These are phyloP conservation scores for Fusarium sambucinum DNA, from an alignment of 2,329 filamentous ascomycete species.

Conservation along the genomic window DNA sequence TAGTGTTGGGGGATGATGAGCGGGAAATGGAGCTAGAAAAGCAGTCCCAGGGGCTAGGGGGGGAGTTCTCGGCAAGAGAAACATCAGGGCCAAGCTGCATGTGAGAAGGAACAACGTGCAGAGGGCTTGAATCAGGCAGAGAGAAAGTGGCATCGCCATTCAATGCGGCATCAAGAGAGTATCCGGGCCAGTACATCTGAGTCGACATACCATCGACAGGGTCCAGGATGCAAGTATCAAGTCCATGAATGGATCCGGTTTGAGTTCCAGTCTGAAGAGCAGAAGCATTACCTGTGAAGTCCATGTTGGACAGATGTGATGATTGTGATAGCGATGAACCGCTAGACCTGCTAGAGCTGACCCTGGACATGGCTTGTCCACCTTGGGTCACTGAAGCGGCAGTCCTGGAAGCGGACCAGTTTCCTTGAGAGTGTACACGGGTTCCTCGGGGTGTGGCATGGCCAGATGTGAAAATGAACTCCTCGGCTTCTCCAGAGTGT, in stretches of 20 bases:
- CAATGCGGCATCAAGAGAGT: constrained; percentile 61
- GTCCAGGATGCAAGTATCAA: constrained; percentile 66
- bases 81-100: constrained; percentile 67
- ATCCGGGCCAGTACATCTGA: constrained; percentile 64
- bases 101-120: constrained; percentile 69
- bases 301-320: constrained; percentile 64
- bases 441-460: constrained; percentile 66
- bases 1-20: constrained; percentile 62
- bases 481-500: constrained; percentile 66
- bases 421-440: constrained; percentile 57
- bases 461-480: constrained; percentile 66
- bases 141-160: constrained; percentile 58
- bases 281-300: constrained; percentile 64
- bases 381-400: constrained; percentile 49
- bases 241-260: constrained; percentile 58
- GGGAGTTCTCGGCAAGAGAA: constrained; percentile 62
- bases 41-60: constrained; percentile 64
- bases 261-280: constrained; percentile 58
- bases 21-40: constrained; percentile 66
- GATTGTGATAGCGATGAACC: constrained; percentile 63
- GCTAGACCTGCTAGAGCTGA: constrained; percentile 55
- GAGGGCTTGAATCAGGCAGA: constrained; percentile 57
- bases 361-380: constrained; percentile 57
- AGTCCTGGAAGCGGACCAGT: constrained; percentile 60
- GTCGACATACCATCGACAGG: constrained; percentile 60